phyloP scores from a whole-genome alignment of 345 rosid genomes.

The Tarenaya hassleriana region DNA sequence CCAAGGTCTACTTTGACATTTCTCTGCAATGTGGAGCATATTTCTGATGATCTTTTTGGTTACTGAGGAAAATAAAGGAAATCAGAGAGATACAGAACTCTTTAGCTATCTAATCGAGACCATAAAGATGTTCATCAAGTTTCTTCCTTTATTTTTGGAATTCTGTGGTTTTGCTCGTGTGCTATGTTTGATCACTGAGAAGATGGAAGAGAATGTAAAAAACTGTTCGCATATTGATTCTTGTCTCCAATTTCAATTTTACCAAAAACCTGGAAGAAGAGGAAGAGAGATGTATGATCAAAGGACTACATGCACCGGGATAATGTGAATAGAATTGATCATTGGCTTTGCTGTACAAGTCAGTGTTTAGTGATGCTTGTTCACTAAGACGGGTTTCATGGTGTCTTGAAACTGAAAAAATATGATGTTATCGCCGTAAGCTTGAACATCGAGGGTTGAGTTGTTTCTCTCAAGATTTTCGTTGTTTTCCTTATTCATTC shows the following conservation, averaged over 20 bases:
- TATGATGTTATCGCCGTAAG: background rate
- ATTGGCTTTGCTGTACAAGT: constrained; percentile 1
- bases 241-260: too few species aligned
- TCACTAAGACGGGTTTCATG: background rate
- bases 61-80: constrained; percentile 3
- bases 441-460: constrained; percentile 17
- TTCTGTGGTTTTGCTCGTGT: too few species aligned
- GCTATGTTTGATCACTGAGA: background rate
- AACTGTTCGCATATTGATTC: too few species aligned
- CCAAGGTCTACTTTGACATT: background rate
- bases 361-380: background rate
- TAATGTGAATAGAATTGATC: background rate
- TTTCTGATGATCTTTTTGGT: constrained; percentile 6
- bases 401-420: background rate
- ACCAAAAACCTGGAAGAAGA: background rate
- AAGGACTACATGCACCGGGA: background rate
- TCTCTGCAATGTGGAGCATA: background rate
- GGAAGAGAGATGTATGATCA: background rate
- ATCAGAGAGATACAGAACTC: background rate
- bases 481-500: background rate
- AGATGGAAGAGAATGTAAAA: constrained; percentile 5
- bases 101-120: background rate
- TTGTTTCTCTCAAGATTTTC: background rate
- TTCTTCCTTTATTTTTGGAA: too few species aligned
- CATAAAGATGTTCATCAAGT: too few species aligned